Conservation (phyloP, 495 filamentous ascomycete species). For the Geoglossum glabrum region DNA sequence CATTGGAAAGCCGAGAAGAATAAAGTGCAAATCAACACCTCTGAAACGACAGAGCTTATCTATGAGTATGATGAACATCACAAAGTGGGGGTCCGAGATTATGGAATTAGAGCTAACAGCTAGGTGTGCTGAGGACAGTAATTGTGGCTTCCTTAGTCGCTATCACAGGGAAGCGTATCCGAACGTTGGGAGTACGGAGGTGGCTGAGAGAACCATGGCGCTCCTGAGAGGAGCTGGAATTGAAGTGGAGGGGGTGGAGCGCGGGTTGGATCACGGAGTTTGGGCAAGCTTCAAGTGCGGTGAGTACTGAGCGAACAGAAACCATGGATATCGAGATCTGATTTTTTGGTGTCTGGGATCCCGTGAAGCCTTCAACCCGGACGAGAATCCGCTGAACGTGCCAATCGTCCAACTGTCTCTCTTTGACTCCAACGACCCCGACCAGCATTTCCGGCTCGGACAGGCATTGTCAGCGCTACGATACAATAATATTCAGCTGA, state of each 20-base stretch:
- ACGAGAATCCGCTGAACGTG: conserved; percentile 53
- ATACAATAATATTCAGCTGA: conserved; percentile 50
- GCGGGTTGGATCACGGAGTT: conserved; percentile 68
- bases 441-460: conserved; percentile 52
- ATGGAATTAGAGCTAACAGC: conserved; percentile 12
- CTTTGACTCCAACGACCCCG: conserved; percentile 45
- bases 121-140: conserved; percentile 19
- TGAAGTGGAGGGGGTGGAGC: conserved; percentile 36
- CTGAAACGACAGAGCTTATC: conserved; percentile 48
- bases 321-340: too few species aligned
- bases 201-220: conserved; percentile 45
- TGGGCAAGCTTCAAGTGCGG: conserved; percentile 51
- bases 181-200: conserved; percentile 39
- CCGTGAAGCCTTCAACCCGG: conserved; percentile 44
- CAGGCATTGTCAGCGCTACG: conserved; percentile 46
- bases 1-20: conserved; percentile 53
- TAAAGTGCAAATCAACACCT: conserved; percentile 51
- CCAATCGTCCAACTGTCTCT: conserved; percentile 70
- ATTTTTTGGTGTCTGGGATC: background rate
- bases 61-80: conserved; percentile 61
- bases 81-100: too few species aligned
- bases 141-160: conserved; percentile 56
- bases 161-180: conserved; percentile 50
- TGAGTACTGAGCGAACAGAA: conserved; percentile 13
- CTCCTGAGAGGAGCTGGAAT: conserved; percentile 40